Conservation (phyloP, 495 filamentous ascomycete genomes). For the Pseudotulostoma volvatum region DNA sequence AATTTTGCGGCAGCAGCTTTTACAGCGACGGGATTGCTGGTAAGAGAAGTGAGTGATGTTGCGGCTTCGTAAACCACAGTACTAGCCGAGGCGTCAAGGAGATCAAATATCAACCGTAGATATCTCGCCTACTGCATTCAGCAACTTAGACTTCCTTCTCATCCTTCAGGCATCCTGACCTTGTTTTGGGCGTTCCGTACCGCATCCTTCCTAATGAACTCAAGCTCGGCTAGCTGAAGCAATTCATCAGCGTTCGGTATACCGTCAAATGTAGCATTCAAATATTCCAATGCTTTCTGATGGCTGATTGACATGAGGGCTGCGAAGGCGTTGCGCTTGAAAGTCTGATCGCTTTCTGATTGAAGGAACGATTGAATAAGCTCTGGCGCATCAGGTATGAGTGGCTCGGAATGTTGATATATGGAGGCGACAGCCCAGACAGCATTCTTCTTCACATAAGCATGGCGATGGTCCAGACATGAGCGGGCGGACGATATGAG, state of each 20-base stretch:
- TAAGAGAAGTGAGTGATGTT: conserved; percentile 88
- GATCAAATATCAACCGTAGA: conserved; percentile 86
- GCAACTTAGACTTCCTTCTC: no score
- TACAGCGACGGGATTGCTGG: conserved; percentile 91
- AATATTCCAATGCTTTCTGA: conserved; percentile 77
- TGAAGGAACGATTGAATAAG: conserved; percentile 82
- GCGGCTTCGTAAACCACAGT: conserved; percentile 98
- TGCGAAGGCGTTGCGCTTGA: conserved; percentile 95
- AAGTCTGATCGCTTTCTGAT: conserved; percentile 82
- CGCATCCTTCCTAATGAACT: conserved; percentile 97
- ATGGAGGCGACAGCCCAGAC: conserved; percentile 91
- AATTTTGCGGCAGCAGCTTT: conserved; percentile 94
- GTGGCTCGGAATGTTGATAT: conserved; percentile 71
- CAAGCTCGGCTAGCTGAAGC: conserved; percentile 80
- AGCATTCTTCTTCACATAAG: conserved; percentile 95
- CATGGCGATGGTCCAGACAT: conserved; percentile 90
- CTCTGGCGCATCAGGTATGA: conserved; percentile 93
- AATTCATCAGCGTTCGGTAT: conserved; percentile 91
- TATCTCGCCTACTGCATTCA: conserved; percentile 54
- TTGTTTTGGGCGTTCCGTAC: conserved; percentile 87
- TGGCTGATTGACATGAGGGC: conserved; percentile 83
- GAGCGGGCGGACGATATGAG: conserved; percentile 78
- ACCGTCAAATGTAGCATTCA: conserved; percentile 81
- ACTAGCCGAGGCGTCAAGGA: conserved; percentile 80
- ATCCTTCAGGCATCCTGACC: conserved; percentile 28